These are phyloP conservation scores for Ramaria rubella DNA, from an alignment of 768 basidiomycete species.

Conservation along the genomic window DNA sequence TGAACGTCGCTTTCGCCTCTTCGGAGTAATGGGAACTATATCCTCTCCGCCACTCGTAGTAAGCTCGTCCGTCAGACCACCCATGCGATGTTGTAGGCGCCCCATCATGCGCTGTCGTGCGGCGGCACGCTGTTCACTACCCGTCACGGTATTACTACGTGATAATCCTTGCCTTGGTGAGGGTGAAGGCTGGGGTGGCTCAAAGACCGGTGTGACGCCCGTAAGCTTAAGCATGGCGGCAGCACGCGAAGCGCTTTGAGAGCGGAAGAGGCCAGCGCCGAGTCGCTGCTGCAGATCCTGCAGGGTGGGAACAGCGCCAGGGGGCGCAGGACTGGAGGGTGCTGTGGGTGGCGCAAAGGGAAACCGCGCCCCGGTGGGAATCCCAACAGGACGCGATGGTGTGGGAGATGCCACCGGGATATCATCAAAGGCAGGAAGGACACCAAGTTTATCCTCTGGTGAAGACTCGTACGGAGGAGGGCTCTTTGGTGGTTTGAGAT, in stretches of 20 bases:
- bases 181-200: slow-evolving; percentile 36
- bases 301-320: slow-evolving; percentile 1
- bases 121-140: slow-evolving; percentile 62
- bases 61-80: slow-evolving; percentile 54
- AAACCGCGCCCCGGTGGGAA: slow-evolving; percentile 30
- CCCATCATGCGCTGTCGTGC: slow-evolving; percentile 58
- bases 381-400: slow-evolving; percentile 51
- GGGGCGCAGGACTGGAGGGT: slow-evolving; percentile 3
- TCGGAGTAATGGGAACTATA: slow-evolving; percentile 9
- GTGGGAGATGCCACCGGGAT: slow-evolving; percentile 20
- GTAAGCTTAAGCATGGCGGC: slow-evolving; percentile 83
- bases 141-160: slow-evolving; percentile 65
- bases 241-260: slow-evolving; percentile 79
- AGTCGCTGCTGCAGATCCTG: slow-evolving; percentile 59
- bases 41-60: slow-evolving; percentile 56
- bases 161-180: slow-evolving; percentile 45
- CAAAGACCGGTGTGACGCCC: slow-evolving; percentile 42
- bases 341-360: slow-evolving; percentile 9
- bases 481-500: slow-evolving; percentile 43
- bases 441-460: slow-evolving; percentile 39
- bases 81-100: slow-evolving; percentile 49
- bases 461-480: slow-evolving; percentile 59
- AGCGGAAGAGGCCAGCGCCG: slow-evolving; percentile 63
- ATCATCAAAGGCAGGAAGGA: slow-evolving; percentile 28
- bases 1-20: slow-evolving; percentile 49